Conservation (phyloP, 331 rosid genomes). For the Pyrus hybrid region DNA sequence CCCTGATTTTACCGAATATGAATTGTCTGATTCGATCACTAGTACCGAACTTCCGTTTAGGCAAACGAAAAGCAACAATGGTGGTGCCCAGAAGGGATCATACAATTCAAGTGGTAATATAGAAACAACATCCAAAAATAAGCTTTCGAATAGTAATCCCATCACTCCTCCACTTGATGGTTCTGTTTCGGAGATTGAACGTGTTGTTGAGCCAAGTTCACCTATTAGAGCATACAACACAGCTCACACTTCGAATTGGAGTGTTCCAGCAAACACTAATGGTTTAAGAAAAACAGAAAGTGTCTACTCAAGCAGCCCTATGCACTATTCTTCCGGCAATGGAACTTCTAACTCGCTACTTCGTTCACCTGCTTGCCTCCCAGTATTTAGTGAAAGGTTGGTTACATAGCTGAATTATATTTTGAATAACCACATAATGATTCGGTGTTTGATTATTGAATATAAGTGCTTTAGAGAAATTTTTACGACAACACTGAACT, state of each 20-base stretch:
- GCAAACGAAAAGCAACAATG: not conserved
- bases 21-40: constrained; percentile 6
- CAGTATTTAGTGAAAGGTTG: constrained; percentile 24
- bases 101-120: not conserved
- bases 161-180: constrained; percentile 21
- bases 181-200: not conserved
- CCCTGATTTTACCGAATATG: not conserved
- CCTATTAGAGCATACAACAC: not conserved
- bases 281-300: not conserved
- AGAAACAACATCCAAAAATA: not conserved
- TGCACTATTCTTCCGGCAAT: not conserved
- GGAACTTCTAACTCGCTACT: constrained; percentile 3
- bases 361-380: constrained; percentile 1
- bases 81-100: not conserved
- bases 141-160: not conserved
- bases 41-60: constrained; percentile 12
- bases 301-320: not conserved
- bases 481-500: not conserved
- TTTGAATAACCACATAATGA: not conserved
- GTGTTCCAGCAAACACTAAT: not conserved
- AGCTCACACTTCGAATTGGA: not conserved
- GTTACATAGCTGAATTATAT: constrained; percentile 3
- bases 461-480: not conserved
- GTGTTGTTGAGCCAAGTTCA: not conserved
- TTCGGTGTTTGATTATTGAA: not conserved